phyloP scores from a whole-genome alignment of 305 asterid species.

The Nicotiana rustica region DNA sequence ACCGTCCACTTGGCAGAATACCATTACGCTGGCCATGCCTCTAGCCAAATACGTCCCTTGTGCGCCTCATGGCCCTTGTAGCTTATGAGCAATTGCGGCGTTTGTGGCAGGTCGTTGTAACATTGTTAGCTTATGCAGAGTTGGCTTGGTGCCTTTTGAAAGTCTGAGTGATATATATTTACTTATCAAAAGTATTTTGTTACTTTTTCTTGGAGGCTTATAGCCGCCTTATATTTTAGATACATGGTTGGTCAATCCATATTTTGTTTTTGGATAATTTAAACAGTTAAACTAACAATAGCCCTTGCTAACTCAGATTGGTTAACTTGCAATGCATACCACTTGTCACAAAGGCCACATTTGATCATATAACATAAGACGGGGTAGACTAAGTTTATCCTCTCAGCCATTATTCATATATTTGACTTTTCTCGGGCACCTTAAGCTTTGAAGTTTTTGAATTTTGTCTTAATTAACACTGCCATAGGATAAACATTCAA shows the following conservation, averaged over 20 bases:
- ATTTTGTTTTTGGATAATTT: not conserved
- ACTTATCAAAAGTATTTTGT: slow-evolving; percentile 4
- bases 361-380: not conserved
- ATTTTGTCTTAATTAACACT: not conserved
- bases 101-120: not conserved
- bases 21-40: not conserved
- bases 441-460: not conserved
- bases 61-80: slow-evolving; percentile 2
- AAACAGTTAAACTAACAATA: not conserved
- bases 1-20: not conserved
- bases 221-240: not conserved
- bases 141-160: not conserved
- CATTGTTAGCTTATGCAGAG: not conserved
- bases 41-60: not conserved
- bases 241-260: not conserved
- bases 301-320: slow-evolving; percentile 15
- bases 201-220: not conserved
- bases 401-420: not conserved
- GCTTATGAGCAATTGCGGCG: not conserved
- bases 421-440: not conserved
- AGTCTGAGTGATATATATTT: not conserved
- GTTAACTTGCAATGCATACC: not conserved
- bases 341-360: not conserved
- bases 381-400: slow-evolving; percentile 2
- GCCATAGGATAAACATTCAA: not conserved